Base-by-base conservation (phyloP, 1,284 basidiomycete species). In the Schizophyllum amplum region DNA sequence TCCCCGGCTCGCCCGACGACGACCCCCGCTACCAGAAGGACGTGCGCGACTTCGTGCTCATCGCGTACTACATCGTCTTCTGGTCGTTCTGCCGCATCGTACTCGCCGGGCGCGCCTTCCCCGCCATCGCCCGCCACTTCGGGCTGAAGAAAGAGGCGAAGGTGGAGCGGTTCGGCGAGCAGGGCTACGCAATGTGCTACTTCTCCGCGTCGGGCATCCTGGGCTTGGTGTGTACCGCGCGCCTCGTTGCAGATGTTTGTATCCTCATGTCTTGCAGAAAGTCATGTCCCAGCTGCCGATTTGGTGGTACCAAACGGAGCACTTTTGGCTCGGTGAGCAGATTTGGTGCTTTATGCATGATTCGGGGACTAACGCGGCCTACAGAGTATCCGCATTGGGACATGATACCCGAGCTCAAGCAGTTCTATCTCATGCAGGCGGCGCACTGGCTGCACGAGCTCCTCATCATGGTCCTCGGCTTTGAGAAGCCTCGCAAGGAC, bases 371-470 rank as follows among this genome's bases (percentile, higher is more conserved):
- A 20, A 56, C 48, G 55, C 24, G 23, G 57, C 54, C 24, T 20
- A 7, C 56, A 89, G 90, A 83, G 56, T 96, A 96, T 67, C 94
- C 94, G 24, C 86, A 93, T 67, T 90, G 86, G 86, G 82, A 90
- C 59, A 93, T 99, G 91, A 84, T 82, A 46, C 83, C 85, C 1
- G 81, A 86, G 61, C 75, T 98, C 62, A 99, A 99, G 73, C 72
- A 81, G 33, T 98, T 98, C 75, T 99, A 99, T 69, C 83, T 99
- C 57, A 82, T 91, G 72, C 90, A 94, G 69, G 79, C 83, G 52
- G 79, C 93, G 1, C 98, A 98, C 70, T 99, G 96, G 96, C 81
- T 86, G 55, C 95, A 99, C 68, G 94, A 99, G 70, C 82, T 96
- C 58, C 73, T 98, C 27, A 87, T 99, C 13, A 81, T 98, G 42